Evolutionary conservation across 2,329 filamentous ascomycete species (phyloP), one percentile per base, ranked within the genome.

Genomic region (Penicillium sumatraense): DNA sequence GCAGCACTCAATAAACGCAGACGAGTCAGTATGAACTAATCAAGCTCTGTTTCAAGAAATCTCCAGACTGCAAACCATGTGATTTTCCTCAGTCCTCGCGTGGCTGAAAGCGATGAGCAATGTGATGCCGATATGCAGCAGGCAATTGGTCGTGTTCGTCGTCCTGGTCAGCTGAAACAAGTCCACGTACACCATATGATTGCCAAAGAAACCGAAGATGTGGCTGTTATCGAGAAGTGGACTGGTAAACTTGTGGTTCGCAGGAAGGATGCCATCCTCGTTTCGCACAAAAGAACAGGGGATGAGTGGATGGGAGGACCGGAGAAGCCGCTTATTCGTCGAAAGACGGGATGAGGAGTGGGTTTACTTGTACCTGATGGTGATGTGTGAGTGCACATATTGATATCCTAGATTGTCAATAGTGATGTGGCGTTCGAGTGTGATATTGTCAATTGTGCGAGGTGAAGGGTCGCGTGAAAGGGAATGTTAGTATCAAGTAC

Each of bases 21-120:
- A n/a, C n/a, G n/a, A 42, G 13, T 21, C 11, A 7, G 14, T n/a
- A 23, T 41, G 35, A 16, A 54, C 54, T 65, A 53, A 62, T 50
- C 52, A 14, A 51, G 23, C n/a, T 5, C 29, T 31, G n/a, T 51
- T 14, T 36, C 29, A 54, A 85, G 82, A 9, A 89, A 89, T 59
- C 70, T 89, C 1, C 83, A 85, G 44, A 80, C 79, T 35, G 85
- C 86, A 0, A 88, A 87, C 57, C 85, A 89, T 54, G 74, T 89
- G 31, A 79, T 89, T 27, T 89, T 89, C 67, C 68, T 87, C 2
- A 78, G 81, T 0, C 86, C 86, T 0, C 69, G 86, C 8, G 70
- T 84, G 1, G 72, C 78, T 0, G 66, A 74, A 31, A 79, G 76
- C 0, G 78, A 83, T 44, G 78, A 83, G 41, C 74, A 79, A 5